Base-by-base conservation (phyloP, 2,329 filamentous ascomycete species). In the Talaromyces atroroseus region DNA sequence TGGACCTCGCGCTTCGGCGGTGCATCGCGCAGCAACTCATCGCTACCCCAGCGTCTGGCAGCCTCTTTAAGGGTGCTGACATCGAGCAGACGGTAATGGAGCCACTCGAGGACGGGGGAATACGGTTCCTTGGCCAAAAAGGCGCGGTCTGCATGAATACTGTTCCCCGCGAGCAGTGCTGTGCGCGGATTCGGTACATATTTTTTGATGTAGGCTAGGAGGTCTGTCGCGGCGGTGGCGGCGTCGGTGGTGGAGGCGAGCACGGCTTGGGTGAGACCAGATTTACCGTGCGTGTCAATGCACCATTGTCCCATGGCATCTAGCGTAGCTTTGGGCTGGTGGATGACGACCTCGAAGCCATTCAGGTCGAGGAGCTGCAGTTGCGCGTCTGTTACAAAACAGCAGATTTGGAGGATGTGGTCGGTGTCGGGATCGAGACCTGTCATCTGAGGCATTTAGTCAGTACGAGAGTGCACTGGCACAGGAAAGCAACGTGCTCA, bases 61-160 rank as follows among this genome's bases (percentile, higher is more conserved):
- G 90, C 92, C 76, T 99, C 94, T 75, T 97, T 97, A 67, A 97
- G 83, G 48, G 85, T 82, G 72, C 91, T 96, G 54, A 97, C 90
- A 70, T 99, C 94, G 49, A 97, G 76, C 61, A 99, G 88, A 16
- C 94, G 84, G 74, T 99, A 91, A 73, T 95, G 89, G 62, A 99
- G 77, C 72, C 94, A 84, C 56, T 88, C 82, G 49, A 89, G 74
- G 1, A 96, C 84, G 58, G 79, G 76, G 40, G 79, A 82, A 72
- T 92, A 99, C 0, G 92, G 91, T 56, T 79, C 80, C 60, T 83
- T 82, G 5, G 83, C 79, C 58, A 99, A 78, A 68, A 99, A 99
- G 1, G 84, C 83, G 65, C 85, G 84, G 72, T 99, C 94, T 3
- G 88, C 90, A 69, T 99, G 92, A 24, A 99, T 89, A 57, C 87